phyloP scores from a whole-genome alignment of 2,329 filamentous ascomycete species.

The Fusarium odoratissimum region DNA sequence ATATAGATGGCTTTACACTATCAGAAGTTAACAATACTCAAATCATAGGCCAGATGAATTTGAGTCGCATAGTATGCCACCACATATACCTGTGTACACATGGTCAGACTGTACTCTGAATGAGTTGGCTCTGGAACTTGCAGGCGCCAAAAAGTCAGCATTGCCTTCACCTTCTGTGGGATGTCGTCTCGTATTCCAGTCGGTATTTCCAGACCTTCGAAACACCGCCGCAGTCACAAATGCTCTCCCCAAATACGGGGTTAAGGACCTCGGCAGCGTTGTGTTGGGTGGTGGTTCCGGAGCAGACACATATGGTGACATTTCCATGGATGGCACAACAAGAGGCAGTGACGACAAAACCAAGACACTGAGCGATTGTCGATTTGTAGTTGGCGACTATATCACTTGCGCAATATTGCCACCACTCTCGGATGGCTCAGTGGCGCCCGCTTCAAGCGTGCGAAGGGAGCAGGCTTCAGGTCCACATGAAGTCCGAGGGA shows the following conservation, averaged over 20 bases:
- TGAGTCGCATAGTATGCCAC: conserved; percentile 66
- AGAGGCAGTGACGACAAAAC: conserved; percentile 67
- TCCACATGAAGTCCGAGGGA: conserved; percentile 40
- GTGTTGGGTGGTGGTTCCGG: conserved; percentile 73
- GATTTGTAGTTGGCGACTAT: conserved; percentile 91
- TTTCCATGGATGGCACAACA: conserved; percentile 48
- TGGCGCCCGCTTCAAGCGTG: conserved; percentile 69
- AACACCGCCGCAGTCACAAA: conserved; percentile 44
- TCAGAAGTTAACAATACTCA: background rate
- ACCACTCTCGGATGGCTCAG: conserved; percentile 77
- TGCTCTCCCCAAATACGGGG: conserved; percentile 69
- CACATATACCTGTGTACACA: conserved; percentile 84
- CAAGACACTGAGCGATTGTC: conserved; percentile 79
- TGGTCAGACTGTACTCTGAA: conserved; percentile 84
- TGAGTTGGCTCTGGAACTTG: conserved; percentile 83
- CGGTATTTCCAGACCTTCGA: conserved; percentile 82
- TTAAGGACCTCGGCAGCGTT: conserved; percentile 85
- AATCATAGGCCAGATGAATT: conserved; percentile 76
- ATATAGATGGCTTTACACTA: background rate
- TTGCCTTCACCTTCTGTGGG: conserved; percentile 81
- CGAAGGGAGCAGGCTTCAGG: conserved; percentile 41
- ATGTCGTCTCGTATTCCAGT: conserved; percentile 86
- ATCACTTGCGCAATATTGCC: conserved; percentile 85
- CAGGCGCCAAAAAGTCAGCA: conserved; percentile 70
- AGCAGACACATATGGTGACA: conserved; percentile 55